Evolutionary conservation across 768 basidiomycete species (phyloP).

Genomic region (Suillus discolor): DNA sequence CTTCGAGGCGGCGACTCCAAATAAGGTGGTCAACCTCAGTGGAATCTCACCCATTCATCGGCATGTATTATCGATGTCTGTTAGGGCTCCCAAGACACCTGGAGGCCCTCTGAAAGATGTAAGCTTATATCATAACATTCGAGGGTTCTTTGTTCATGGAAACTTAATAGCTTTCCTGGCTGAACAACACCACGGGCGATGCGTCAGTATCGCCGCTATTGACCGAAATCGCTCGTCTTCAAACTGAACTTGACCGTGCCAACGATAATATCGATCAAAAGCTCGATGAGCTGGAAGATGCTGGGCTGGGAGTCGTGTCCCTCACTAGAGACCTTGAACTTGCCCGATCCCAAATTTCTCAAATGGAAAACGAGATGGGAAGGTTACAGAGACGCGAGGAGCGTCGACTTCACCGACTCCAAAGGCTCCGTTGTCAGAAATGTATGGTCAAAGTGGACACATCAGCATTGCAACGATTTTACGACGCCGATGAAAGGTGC

Average conservation of each 20-base stretch:
- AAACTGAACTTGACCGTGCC: constrained; percentile 74
- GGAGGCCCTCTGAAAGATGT: constrained; percentile 81
- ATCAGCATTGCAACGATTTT: constrained; percentile 39
- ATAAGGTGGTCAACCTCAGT: constrained; percentile 53
- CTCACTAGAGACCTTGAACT: constrained; percentile 74
- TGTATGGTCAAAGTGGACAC: constrained; percentile 67
- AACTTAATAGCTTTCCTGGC: constrained; percentile 64
- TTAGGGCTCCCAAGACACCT: constrained; percentile 74
- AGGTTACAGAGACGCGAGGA: constrained; percentile 69
- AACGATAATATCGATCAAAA: constrained; percentile 90
- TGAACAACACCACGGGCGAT: constrained; percentile 62
- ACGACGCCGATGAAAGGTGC: constrained; percentile 65
- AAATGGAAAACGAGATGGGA: constrained; percentile 70
- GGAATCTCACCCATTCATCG: constrained; percentile 80
- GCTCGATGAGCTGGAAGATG: constrained; percentile 81
- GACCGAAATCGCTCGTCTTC: constrained; percentile 72
- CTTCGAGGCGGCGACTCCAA: constrained; percentile 58
- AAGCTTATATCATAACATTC: constrained; percentile 26
- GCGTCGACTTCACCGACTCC: constrained; percentile 60
- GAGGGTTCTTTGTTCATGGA: constrained; percentile 13
- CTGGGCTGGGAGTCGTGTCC: constrained; percentile 72
- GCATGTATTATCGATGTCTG: constrained; percentile 66
- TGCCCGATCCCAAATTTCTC: constrained; percentile 56
- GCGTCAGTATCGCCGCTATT: constrained; percentile 62
- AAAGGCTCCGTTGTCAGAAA: constrained; percentile 66